Evolutionary conservation across 2,329 filamentous ascomycete species (phyloP), one percentile per base, ranked within the genome.

Genomic region (Dactylellina leptospora): DNA sequence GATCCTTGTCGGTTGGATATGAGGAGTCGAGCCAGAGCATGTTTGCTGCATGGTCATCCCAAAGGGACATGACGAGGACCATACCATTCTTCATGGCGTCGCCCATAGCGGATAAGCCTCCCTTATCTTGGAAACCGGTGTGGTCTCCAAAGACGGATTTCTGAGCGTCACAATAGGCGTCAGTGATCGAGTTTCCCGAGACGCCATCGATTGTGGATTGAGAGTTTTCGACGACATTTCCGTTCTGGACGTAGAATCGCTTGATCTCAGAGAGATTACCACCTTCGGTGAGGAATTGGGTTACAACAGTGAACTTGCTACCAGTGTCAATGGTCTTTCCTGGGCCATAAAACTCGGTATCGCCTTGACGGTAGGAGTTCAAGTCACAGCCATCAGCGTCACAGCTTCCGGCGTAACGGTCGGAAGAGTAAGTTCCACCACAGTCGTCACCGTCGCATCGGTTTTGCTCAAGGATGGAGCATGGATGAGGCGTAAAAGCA

Each of bases 1-100:
- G 76, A 72, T 80, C 78, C 38, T 76, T 78, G 60, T 78, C 77
- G 66, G 81, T 81, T 44, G 88, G 78, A 78, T 62, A 78, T 77
- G 33, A 74, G n/a, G 82, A 83, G 80, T 87, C 85, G 70, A 88
- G 82, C 86, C 86, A 88, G 61, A 85, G 82, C 85, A 87, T 87
- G 80, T 85, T 82, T 77, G 84, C 80, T 38, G 83, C 79, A 79
- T 86, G 83, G 78, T 86, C 84, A 74, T 85, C 84, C 82, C 82
- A 83, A 2, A 74, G 23, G 16, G 55, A 64, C 74, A 75, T 75
- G 44, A 74, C 72, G 48, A 75, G 66, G 13, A 73, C 68, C 74
- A 75, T 75, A 13, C 72, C 72, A 40, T 55, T 60, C 45, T 61
- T 56, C 55, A 75, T 59, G 3, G 72, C 72, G 5, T 61, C 62